phyloP scores from a whole-genome alignment of 768 basidiomycete species.

The Heimioporus sp. region DNA sequence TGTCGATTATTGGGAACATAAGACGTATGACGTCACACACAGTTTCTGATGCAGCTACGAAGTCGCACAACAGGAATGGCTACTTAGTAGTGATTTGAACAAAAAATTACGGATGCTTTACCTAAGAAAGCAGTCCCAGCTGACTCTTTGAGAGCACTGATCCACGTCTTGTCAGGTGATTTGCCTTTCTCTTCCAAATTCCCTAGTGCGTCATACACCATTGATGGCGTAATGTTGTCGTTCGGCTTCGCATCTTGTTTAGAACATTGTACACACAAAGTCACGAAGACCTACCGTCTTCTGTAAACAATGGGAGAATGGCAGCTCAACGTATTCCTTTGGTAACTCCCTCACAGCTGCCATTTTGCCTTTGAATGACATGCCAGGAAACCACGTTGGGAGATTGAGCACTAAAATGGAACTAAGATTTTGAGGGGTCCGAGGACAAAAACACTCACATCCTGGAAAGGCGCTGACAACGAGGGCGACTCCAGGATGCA shows the following conservation, averaged over 20 bases:
- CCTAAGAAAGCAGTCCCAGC: background rate
- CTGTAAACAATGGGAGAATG: constrained; percentile 4
- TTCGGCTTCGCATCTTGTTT: no score
- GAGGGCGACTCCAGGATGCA: constrained; percentile 7
- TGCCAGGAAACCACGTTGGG: constrained; percentile 13
- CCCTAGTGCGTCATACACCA: constrained; percentile 2
- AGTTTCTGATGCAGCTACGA: constrained; percentile 1
- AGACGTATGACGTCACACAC: background rate
- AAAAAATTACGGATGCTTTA: background rate
- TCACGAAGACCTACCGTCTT: background rate
- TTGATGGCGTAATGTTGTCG: background rate
- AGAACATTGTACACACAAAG: no score
- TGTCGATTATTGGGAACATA: background rate
- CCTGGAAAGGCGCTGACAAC: constrained; percentile 1
- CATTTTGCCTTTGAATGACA: constrained; percentile 5
- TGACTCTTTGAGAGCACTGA: constrained; percentile 1
- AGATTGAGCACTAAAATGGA: constrained; percentile 7
- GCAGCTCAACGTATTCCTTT: background rate
- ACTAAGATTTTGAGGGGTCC: no score
- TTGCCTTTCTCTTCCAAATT: background rate
- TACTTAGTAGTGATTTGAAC: no score
- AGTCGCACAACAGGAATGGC: no score
- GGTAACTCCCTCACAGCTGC: background rate
- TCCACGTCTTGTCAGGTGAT: background rate
- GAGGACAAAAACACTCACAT: background rate